Evolutionary conservation across 2,329 filamentous ascomycete species (phyloP).

Genomic region (Trichoderma koningiopsis): DNA sequence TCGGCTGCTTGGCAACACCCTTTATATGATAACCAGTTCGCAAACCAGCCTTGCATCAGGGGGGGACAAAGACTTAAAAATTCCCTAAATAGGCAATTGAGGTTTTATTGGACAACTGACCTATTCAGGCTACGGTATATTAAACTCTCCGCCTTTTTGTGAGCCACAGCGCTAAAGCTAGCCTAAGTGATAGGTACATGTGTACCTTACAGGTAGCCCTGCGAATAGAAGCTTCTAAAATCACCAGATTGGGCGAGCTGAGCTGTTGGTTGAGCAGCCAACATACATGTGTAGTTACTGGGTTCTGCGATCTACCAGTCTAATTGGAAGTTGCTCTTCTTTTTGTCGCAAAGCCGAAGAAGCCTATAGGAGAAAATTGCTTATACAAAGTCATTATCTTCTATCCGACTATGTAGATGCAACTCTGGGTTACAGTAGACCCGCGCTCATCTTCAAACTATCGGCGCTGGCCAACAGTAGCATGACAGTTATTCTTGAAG

Average conservation of each 20-base stretch:
- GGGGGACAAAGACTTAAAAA: not conserved
- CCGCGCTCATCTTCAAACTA: not conserved
- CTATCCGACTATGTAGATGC: not conserved
- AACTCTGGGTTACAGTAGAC: not conserved
- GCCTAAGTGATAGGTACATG: no score
- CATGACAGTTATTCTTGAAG: no score
- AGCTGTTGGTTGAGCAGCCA: not conserved
- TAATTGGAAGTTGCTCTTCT: not conserved
- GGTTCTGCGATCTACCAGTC: not conserved
- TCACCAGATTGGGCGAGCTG: not conserved
- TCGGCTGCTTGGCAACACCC: not conserved
- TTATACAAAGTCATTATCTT: not conserved
- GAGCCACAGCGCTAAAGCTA: not conserved
- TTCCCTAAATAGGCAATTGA: not conserved
- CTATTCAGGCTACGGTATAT: no score
- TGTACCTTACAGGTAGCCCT: no score
- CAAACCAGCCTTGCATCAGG: not conserved
- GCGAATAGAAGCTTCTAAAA: not conserved
- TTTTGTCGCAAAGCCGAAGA: not conserved
- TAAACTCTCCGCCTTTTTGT: not conserved
- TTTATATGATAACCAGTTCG: not conserved
- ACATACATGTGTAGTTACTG: not conserved
- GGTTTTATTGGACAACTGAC: not conserved
- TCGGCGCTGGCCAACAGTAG: no score
- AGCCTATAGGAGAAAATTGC: not conserved